Percentiles rank a stretch among this genome's conserved stretches.
phyloP scores from a whole-genome alignment of 352 stramenopile species.

The Saprolegnia parasitica region DNA sequence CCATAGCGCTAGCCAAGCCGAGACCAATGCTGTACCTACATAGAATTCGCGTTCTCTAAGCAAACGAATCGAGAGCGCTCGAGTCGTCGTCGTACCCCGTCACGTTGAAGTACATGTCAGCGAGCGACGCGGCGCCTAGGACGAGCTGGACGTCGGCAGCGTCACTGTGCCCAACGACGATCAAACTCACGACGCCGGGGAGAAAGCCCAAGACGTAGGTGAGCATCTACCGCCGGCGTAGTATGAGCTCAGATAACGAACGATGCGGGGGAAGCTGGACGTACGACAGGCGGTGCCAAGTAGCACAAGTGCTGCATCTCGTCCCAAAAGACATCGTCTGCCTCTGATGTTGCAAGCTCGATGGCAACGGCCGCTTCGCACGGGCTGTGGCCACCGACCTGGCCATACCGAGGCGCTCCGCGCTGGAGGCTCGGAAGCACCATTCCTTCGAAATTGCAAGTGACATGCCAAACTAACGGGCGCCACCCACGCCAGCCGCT shows the following conservation, averaged over 20 bases:
- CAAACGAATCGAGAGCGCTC: constrained; percentile 3
- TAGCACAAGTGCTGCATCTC: background rate
- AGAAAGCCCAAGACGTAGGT: constrained; percentile 39
- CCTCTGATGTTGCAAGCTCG: background rate
- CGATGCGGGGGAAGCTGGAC: background rate
- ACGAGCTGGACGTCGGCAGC: constrained; percentile 48
- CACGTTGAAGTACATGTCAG: constrained; percentile 37
- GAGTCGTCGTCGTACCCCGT: constrained; percentile 6
- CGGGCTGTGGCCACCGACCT: background rate
- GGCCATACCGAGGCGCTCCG: background rate
- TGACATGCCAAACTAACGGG: constrained; percentile 3
- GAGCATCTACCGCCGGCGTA: background rate
- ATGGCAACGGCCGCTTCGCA: background rate
- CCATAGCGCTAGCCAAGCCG: constrained; percentile 81
- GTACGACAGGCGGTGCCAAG: constrained; percentile 4
- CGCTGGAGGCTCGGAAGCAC: background rate
- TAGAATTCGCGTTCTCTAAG: background rate
- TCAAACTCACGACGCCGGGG: constrained; percentile 48
- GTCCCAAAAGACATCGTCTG: background rate
- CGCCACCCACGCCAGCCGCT: background rate
- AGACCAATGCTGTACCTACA: constrained; percentile 45
- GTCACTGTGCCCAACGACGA: constrained; percentile 58
- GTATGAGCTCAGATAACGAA: background rate
- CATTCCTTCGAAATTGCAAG: constrained; percentile 2
- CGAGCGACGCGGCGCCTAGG: constrained; percentile 52